Conservation (phyloP, 2,329 filamentous ascomycete species). For the Anisogramma anomala region DNA sequence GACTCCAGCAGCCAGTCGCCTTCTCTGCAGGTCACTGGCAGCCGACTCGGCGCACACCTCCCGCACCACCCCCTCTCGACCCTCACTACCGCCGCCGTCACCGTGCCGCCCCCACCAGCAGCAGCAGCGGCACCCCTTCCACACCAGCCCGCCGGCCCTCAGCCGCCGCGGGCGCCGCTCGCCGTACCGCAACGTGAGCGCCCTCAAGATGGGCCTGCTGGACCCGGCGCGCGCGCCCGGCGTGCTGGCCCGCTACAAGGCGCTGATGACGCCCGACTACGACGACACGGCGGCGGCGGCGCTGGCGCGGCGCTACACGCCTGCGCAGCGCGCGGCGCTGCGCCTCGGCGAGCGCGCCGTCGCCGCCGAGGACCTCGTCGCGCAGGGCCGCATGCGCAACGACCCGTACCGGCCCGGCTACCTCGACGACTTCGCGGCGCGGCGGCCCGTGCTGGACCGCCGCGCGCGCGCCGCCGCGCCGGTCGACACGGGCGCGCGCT, state of each 20-base stretch:
- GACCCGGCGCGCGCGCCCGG: conserved; percentile 20
- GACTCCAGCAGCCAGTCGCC: conserved; percentile 39
- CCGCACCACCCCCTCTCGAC: conserved; percentile 13
- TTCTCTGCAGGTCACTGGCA: conserved; percentile 39
- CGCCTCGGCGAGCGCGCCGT: conserved; percentile 70
- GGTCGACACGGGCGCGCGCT: conserved; percentile 44
- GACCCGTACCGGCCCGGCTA: conserved; percentile 66
- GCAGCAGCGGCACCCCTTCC: conserved; percentile 34
- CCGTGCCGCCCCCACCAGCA: conserved; percentile 13
- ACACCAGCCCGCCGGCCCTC: conserved; percentile 37
- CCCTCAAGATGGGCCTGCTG: conserved; percentile 39
- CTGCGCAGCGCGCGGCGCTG: conserved; percentile 70
- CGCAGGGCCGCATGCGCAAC: conserved; percentile 58
- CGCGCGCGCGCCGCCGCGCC: conserved; percentile 39
- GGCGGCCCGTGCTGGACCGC: conserved; percentile 70
- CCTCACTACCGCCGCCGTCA: conserved; percentile 15
- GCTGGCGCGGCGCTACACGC: conserved; percentile 60
- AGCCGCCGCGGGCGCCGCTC: conserved; percentile 30
- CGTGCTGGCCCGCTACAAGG: conserved; percentile 32
- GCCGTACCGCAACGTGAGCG: conserved; percentile 42
- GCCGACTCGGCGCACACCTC: conserved; percentile 21
- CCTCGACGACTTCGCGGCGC: conserved; percentile 68
- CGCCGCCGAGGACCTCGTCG: conserved; percentile 59
- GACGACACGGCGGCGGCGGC: conserved; percentile 51
- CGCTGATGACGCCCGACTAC: conserved; percentile 50